These are phyloP conservation scores for Boletellus ananas DNA, from an alignment of 768 basidiomycete genomes.

Conservation along the genomic window DNA sequence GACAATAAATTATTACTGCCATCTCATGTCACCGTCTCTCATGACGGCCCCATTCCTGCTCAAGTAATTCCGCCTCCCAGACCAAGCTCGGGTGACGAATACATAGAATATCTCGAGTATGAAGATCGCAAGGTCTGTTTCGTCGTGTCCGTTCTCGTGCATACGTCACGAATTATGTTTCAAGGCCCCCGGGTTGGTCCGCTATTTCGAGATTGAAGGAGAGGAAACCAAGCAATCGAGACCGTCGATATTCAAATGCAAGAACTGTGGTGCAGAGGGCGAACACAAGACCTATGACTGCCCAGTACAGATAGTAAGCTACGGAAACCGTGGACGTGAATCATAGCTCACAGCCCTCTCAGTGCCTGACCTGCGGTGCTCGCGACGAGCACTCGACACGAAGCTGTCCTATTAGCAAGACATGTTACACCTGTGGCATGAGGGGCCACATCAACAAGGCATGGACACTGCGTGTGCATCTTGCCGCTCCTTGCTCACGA, in stretches of 20 bases:
- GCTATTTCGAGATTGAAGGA: slow-evolving; percentile 60
- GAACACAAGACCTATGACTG: slow-evolving; percentile 69
- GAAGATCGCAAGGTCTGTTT: slow-evolving; percentile 55
- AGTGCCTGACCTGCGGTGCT: slow-evolving; percentile 82
- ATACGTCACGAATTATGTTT: background rate
- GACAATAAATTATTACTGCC: slow-evolving; percentile 50
- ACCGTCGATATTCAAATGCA: slow-evolving; percentile 57
- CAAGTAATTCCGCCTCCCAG: slow-evolving; percentile 44
- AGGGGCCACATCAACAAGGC: slow-evolving; percentile 77
- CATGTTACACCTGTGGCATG: slow-evolving; percentile 78
- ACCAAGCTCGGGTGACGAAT: slow-evolving; percentile 51
- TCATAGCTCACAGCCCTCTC: slow-evolving; percentile 2
- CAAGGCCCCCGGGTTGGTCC: slow-evolving; percentile 47
- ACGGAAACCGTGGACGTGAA: background rate
- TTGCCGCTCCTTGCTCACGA: background rate
- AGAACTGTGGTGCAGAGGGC: slow-evolving; percentile 72
- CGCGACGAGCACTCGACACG: slow-evolving; percentile 76
- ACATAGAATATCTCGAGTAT: slow-evolving; percentile 76
- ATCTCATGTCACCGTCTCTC: slow-evolving; percentile 60
- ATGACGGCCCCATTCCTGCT: slow-evolving; percentile 34
- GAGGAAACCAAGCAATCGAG: slow-evolving; percentile 39
- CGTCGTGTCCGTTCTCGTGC: background rate
- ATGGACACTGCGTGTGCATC: background rate
- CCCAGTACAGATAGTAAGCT: slow-evolving; percentile 64
- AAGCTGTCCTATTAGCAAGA: slow-evolving; percentile 77